Conservation (phyloP, 225 moss, liverwort and hornwort species). For the Pleurozium schreberi region DNA sequence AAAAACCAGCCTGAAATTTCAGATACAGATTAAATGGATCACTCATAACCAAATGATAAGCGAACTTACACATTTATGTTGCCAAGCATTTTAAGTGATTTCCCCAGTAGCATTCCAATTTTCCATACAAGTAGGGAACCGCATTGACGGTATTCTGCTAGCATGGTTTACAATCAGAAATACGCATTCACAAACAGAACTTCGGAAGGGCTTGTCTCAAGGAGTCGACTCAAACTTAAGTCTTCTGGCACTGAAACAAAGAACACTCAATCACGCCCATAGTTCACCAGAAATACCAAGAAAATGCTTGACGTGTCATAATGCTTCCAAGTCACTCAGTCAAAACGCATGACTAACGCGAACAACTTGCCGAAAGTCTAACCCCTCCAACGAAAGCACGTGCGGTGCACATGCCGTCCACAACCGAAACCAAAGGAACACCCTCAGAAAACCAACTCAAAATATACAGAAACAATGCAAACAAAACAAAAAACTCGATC, state of each 20-base stretch:
- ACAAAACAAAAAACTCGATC: neutral
- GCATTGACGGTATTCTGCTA: neutral
- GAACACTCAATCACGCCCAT: no score
- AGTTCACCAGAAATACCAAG: neutral
- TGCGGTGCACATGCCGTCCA: neutral
- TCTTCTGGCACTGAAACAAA: no score
- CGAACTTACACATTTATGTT: no score
- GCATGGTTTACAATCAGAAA: no score
- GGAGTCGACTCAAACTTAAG: neutral
- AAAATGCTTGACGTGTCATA: neutral
- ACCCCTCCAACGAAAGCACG: neutral
- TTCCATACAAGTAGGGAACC: no score
- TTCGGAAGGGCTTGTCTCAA: neutral
- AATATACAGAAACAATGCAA: neutral
- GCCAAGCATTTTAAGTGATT: neutral
- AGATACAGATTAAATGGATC: no score
- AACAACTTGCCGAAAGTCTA: no score
- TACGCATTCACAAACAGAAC: neutral
- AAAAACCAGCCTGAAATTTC: no score
- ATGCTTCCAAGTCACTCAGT: neutral
- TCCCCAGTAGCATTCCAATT: no score
- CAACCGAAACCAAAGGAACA: fast-evolving
- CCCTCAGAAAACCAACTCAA: neutral
- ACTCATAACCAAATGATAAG: no score
- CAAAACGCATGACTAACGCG: no score